Evolutionary conservation across 164 flowering plant species (phyloP).

Genomic region (Liquidambar formosana): DNA sequence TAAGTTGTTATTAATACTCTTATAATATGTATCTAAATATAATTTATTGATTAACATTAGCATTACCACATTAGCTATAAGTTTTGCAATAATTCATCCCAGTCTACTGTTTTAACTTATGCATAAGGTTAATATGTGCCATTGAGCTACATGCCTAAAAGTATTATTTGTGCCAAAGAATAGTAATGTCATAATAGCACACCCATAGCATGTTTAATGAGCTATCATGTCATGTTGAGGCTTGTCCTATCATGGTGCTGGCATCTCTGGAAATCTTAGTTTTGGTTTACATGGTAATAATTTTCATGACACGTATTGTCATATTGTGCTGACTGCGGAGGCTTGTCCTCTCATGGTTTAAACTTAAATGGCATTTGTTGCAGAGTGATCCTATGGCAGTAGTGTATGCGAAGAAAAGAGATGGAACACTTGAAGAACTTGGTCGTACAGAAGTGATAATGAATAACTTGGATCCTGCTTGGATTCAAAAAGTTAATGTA

Average conservation of each 20-base stretch:
- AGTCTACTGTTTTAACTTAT: neutral
- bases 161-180: neutral
- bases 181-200: neutral
- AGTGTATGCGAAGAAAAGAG: conserved; percentile 51
- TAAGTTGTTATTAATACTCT: no score
- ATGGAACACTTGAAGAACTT: conserved; percentile 71
- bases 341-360: neutral
- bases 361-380: conserved; percentile 3
- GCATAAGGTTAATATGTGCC: neutral
- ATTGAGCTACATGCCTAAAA: neutral
- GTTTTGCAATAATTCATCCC: neutral
- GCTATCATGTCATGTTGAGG: neutral
- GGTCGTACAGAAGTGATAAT: conserved; percentile 85
- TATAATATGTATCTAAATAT: neutral
- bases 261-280: neutral
- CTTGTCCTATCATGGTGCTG: neutral
- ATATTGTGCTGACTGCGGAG: conserved; percentile 7
- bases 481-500: conserved; percentile 64
- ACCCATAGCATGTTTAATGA: neutral
- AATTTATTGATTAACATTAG: neutral
- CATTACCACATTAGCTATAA: neutral
- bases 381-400: conserved; percentile 88
- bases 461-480: conserved; percentile 61
- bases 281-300: no score
- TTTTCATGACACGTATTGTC: neutral